Base-by-base conservation (phyloP, 768 basidiomycete genomes). In the Leccinum truebloodii region DNA sequence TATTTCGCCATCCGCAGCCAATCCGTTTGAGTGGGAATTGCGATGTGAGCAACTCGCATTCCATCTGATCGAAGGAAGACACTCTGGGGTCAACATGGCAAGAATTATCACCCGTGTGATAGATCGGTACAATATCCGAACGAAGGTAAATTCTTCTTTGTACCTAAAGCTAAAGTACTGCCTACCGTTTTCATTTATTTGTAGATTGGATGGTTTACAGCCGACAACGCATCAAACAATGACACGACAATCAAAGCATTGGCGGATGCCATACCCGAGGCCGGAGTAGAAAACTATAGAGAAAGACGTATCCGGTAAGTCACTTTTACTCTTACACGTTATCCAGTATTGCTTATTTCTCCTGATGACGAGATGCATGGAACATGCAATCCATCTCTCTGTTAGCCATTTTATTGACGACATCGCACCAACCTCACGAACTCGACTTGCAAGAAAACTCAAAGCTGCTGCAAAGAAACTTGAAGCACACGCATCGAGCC, bases 181-280 rank as follows among this genome's bases (percentile, higher is more conserved):
- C 28, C 28, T 13, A 14, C 3, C 14, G 4, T 18, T 41, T 39
- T 39, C 0, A 14, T 5, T 41, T 48, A 48, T 48, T 12, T n/a
- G n/a, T 48, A 56, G 55, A 12, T 56, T 48, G 44, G 55, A 32
- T 56, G 55, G 55, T 56, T 56, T 16, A 56, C 55, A 20, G 44
- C 55, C 10, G 44, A 56, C 13, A 56, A 56, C 26, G 55, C 55
- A 48, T 16, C 55, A 12, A 56, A 46, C 10, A 56, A 56, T 56
- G 44, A 48, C 20, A 20, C 30, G 8, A 18, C 30, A 22, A 48
- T 56, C 13, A 8, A 34, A 6, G 22, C 28, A 3, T n/a, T 56
- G 2, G 44, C 22, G 3, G 55, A 56, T 12, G n/a, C 13, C 39
- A 22, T 56, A 13, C 41, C 44, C 6, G 44, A 56, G 14, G 44